These are phyloP conservation scores for Cryptosporidium canis DNA, from an alignment of 169 alveolate genomes.

Conservation along the genomic window DNA sequence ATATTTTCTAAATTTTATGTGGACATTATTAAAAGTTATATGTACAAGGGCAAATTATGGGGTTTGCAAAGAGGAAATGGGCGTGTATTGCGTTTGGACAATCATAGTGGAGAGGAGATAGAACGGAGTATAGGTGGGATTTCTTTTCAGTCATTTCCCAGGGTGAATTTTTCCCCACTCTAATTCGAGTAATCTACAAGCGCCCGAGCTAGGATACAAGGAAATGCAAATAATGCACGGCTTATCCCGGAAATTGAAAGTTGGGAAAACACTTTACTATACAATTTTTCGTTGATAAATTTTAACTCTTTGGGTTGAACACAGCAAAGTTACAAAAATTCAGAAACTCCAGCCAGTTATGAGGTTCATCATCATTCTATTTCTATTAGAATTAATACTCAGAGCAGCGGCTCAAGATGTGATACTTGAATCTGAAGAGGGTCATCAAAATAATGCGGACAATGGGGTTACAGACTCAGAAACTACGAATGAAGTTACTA, in stretches of 20 bases:
- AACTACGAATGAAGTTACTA: background rate
- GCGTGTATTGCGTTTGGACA: too few relatives aligned
- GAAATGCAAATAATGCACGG: conserved; percentile 50
- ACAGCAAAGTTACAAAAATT: background rate
- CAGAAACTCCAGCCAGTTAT: background rate
- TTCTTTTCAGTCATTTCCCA: conserved; percentile 1
- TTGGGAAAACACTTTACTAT: background rate
- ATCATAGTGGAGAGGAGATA: too few relatives aligned
- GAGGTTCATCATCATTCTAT: conserved; percentile 14
- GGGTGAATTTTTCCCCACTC: background rate
- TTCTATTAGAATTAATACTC: conserved; percentile 18
- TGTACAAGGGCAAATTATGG: background rate
- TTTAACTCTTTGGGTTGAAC: background rate
- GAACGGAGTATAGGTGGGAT: too few relatives aligned
- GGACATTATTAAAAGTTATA: background rate
- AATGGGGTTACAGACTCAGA: conserved; percentile 45
- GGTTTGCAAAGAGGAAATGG: too few relatives aligned
- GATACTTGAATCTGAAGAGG: conserved; percentile 66
- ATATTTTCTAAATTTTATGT: background rate
- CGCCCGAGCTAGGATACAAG: conserved; percentile 61
- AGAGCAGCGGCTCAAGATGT: conserved; percentile 49
- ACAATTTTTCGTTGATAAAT: background rate
- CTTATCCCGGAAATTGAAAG: background rate
- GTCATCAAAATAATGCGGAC: conserved; percentile 42
- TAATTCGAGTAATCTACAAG: conserved; percentile 69